Base-by-base conservation (phyloP, 108 stramenopile genomes). In the Cylindrotheca closterium region DNA sequence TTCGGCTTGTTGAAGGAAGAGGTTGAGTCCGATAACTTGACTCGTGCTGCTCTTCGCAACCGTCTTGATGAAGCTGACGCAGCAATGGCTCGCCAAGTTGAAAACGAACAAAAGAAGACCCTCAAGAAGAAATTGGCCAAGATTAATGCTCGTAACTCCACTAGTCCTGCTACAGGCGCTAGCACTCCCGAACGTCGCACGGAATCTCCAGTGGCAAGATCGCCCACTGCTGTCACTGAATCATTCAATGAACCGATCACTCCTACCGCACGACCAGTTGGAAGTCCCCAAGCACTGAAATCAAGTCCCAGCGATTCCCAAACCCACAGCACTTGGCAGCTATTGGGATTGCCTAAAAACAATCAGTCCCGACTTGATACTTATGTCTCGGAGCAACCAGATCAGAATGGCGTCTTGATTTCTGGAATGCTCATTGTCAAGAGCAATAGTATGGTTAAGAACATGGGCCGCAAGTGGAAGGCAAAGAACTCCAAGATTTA, bases 1-100 rank as follows among this genome's bases (percentile, higher is more conserved):
- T 88, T 88, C 57, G 71, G 71, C 0, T 58, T 91, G 21, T 51
- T 86, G 37, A 82, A 82, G 30, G 58, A 78, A 26, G 90, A 91
- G 27, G 34, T 37, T 10, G 53, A 58, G 21, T 60, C 57, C 27
- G 72, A 83, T 27, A 30, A 70, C 3, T 15, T 30, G 10, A 46
- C 37, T 10, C 71, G 31, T 17, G 48, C 34, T 4, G 64, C 61
- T 4, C 26, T 73, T 45, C 0, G 72, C 24, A 23, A 26, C 21
- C 67, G 63, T 53, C 65, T 83, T 26, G 30, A 60, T 30, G 73
- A 67, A 3, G 78, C 82, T 4, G 82, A 83, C 51, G 51, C 66
- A 10, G 65, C 72, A 30, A 74, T 79, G 30, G 79, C 82, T 1
- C 69, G 63, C 2, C 70, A 75, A 23, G 50, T 69, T 22, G 31